Conservation (phyloP, 169 alveolate genomes). For the Plasmodium fragile region DNA sequence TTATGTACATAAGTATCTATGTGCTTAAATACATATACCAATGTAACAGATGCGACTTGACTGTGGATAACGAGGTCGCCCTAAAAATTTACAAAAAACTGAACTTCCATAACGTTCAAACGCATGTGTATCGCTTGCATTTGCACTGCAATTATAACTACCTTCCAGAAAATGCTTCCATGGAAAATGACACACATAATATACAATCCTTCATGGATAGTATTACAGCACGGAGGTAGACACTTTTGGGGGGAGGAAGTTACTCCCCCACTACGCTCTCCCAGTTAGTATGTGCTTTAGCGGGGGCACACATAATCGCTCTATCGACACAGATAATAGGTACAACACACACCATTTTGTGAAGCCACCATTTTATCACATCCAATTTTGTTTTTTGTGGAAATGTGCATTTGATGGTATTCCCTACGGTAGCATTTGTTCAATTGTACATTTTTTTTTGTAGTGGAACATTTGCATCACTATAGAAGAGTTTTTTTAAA, state of each 20-base stretch:
- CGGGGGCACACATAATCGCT: neutral
- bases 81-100: slow-evolving; percentile 77
- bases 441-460: neutral
- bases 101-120: slow-evolving; percentile 77
- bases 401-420: neutral
- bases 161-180: slow-evolving; percentile 10
- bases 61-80: slow-evolving; percentile 82
- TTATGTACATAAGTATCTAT: slow-evolving; percentile 76
- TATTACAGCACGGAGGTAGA: neutral
- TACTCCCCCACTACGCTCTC: neutral
- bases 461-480: neutral
- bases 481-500: neutral
- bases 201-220: slow-evolving; percentile 26
- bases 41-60: slow-evolving; percentile 84
- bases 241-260: neutral
- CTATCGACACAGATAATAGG: neutral
- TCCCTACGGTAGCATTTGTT: neutral
- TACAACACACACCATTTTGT: neutral
- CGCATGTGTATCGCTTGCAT: slow-evolving; percentile 77
- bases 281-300: neutral
- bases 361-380: neutral
- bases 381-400: neutral
- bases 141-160: slow-evolving; percentile 48
- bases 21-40: slow-evolving; percentile 76
- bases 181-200: slow-evolving; percentile 26